Evolutionary conservation across 2,329 filamentous ascomycete species (phyloP).

Genomic region (Cladosporium sp.): DNA sequence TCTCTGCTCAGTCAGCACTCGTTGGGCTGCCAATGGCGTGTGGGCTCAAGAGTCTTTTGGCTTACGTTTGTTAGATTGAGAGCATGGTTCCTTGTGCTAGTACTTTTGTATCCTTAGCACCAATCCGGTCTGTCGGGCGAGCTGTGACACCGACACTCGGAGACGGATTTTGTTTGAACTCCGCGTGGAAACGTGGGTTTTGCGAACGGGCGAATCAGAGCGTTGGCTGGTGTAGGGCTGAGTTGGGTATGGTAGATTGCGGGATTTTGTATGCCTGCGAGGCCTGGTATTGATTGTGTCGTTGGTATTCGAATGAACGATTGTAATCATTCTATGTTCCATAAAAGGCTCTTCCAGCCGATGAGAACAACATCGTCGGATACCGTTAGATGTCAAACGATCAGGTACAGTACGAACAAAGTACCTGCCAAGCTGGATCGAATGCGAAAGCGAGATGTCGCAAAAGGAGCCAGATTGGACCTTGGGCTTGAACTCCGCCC

Average conservation of each 20-base stretch:
- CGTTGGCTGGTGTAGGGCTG: neutral
- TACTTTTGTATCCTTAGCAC: neutral
- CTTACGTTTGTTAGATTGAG: neutral
- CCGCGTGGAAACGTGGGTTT: neutral
- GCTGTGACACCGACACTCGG: neutral
- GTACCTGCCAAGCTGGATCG: constrained; percentile 11
- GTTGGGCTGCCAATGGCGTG: neutral
- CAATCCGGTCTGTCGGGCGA: neutral
- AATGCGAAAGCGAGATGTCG: constrained; percentile 14
- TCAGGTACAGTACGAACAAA: neutral
- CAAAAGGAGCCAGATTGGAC: neutral
- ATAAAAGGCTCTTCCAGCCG: neutral
- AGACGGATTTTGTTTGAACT: constrained; percentile 4
- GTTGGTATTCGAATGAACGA: neutral
- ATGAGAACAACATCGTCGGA: neutral
- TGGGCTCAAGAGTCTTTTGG: neutral
- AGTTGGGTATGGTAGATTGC: neutral
- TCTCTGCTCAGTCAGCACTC: neutral
- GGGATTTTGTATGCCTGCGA: neutral
- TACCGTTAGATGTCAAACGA: neutral
- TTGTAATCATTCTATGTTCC: neutral
- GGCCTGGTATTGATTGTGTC: neutral
- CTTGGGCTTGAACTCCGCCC: too few species aligned
- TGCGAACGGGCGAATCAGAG: constrained; percentile 11
- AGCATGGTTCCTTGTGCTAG: neutral